Conservation (phyloP, 768 basidiomycete genomes). For the Floccularia luteovirens region DNA sequence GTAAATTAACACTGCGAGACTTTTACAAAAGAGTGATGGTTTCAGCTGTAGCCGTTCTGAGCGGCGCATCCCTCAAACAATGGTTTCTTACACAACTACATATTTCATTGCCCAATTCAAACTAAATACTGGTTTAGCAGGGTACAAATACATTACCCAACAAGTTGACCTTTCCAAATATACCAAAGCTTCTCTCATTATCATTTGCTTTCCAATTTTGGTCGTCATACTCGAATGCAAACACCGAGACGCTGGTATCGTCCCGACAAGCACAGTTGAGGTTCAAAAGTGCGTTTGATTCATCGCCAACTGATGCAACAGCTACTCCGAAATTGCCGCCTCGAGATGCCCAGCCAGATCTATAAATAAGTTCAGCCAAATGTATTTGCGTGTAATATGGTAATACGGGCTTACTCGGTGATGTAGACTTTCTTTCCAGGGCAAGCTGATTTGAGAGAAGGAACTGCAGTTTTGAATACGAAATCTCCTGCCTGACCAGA, state of each 20-base stretch:
- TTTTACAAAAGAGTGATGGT: no score
- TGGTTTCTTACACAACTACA: no score
- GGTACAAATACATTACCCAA: constrained; percentile 14
- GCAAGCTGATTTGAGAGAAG: constrained; percentile 24
- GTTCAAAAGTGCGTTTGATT: constrained; percentile 21
- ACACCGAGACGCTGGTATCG: constrained; percentile 22
- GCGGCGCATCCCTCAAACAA: no score
- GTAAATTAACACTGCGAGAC: no score
- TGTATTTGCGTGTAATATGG: neutral
- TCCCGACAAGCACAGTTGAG: constrained; percentile 31
- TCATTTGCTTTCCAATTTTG: constrained; percentile 27
- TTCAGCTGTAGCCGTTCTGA: no score
- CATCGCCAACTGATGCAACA: constrained; percentile 20
- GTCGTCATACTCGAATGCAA: constrained; percentile 30
- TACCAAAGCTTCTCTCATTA: constrained; percentile 31
- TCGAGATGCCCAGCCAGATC: constrained; percentile 34
- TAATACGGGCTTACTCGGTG: constrained; percentile 20
- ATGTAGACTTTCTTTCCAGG: constrained; percentile 27
- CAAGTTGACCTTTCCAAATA: constrained; percentile 23
- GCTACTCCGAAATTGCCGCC: constrained; percentile 20
- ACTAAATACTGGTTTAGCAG: no score
- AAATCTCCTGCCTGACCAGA: constrained; percentile 27
- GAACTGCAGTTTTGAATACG: constrained; percentile 28
- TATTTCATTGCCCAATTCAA: no score
- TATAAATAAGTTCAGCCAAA: constrained; percentile 3